Conservation (phyloP, 306 rosid species). For the Rosa chinensis region DNA sequence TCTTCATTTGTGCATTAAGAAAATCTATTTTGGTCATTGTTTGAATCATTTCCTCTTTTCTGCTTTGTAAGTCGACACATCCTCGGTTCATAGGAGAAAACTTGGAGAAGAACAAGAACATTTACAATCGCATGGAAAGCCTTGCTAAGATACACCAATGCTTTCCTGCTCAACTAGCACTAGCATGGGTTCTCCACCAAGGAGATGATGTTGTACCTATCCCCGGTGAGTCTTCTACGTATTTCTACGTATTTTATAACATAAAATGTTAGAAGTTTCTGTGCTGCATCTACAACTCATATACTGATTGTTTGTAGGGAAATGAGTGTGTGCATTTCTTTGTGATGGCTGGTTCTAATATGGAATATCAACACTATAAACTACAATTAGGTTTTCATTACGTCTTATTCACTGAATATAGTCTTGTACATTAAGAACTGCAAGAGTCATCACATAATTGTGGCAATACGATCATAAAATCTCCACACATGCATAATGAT, state of each 20-base stretch:
- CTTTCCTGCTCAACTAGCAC: conserved; percentile 61
- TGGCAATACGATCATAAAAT: no score
- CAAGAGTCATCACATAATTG: not conserved
- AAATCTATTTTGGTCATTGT: not conserved
- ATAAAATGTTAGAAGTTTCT: not conserved
- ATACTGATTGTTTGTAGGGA: not conserved
- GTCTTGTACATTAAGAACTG: not conserved
- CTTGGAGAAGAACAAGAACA: conserved; percentile 45
- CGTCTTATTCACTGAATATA: not conserved
- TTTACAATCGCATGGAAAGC: conserved; percentile 47
- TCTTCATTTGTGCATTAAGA: not conserved
- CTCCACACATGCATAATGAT: not conserved
- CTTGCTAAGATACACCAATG: conserved; percentile 49
- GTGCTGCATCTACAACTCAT: not conserved
- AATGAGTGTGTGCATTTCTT: not conserved
- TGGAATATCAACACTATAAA: not conserved
- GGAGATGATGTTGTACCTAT: conserved; percentile 63
- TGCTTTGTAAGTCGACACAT: conserved; percentile 30
- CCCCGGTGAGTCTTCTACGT: conserved; percentile 32
- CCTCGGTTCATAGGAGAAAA: conserved; percentile 61
- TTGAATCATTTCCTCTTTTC: not conserved
- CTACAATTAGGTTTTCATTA: not conserved
- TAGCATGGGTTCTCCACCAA: conserved; percentile 69
- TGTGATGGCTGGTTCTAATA: not conserved
- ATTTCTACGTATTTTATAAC: not conserved